Conservation (phyloP, 345 rosid genomes). For the Bretschneidera sinensis region DNA sequence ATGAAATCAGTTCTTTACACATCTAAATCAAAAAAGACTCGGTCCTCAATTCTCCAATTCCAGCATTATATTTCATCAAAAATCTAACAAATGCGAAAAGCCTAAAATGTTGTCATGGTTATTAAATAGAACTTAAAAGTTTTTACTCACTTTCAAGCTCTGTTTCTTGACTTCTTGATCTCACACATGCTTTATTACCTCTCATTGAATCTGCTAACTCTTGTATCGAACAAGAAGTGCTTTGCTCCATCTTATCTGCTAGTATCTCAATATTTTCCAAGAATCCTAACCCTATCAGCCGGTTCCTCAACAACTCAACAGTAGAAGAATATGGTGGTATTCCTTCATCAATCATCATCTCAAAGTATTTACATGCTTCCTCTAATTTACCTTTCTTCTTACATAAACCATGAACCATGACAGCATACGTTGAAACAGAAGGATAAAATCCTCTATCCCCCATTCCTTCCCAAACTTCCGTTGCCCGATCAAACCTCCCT, state of each 20-base stretch:
- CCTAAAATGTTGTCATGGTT: too few species aligned
- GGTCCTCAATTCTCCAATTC: too few species aligned
- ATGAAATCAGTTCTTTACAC: too few species aligned
- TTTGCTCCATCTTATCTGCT: slow-evolving; percentile 66
- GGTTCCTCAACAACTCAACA: slow-evolving; percentile 68
- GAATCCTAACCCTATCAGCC: slow-evolving; percentile 50
- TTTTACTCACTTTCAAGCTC: slow-evolving; percentile 39
- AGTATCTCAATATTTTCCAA: slow-evolving; percentile 60
- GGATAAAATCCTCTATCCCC: slow-evolving; percentile 62
- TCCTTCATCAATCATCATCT: slow-evolving; percentile 90
- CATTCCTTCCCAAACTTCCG: slow-evolving; percentile 76
- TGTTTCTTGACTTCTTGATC: slow-evolving; percentile 30
- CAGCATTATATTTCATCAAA: too few species aligned
- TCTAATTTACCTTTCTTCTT: slow-evolving; percentile 73
- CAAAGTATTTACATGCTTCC: slow-evolving; percentile 81
- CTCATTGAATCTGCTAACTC: slow-evolving; percentile 67
- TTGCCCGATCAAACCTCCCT: slow-evolving; percentile 72
- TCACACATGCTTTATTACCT: slow-evolving; percentile 31
- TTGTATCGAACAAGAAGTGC: slow-evolving; percentile 56
- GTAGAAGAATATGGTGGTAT: slow-evolving; percentile 76
- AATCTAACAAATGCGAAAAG: too few species aligned
- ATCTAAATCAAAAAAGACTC: too few species aligned
- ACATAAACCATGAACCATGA: slow-evolving; percentile 75
- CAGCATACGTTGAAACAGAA: slow-evolving; percentile 68
- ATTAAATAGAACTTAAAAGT: too few species aligned